Evolutionary conservation across 177 flowering plant species (phyloP), one percentile per base, ranked within the genome.

Genomic region (Telopea speciosissima): DNA sequence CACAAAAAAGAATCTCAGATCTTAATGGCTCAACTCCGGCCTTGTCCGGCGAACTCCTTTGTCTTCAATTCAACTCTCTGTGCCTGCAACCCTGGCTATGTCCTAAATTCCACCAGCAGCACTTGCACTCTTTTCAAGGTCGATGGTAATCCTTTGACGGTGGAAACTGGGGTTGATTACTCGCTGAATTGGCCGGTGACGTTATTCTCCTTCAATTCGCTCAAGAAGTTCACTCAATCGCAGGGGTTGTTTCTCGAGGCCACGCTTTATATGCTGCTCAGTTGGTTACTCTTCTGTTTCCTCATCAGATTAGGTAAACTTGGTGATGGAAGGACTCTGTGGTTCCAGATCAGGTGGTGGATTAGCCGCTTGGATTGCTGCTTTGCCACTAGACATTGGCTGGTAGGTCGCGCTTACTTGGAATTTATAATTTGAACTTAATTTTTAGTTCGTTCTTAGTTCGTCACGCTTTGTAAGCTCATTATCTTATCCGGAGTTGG

Each of bases 311-410:
- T 86, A 22, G 75, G 72, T 72, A 87, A 82, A 77, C 74, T 89
- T 16, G 83, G 85, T 1, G 90, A 83, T 72, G 97, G 97, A 28
- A 76, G 80, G 42, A 73, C 72, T 13, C 1, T 73, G 0, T 84
- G 92, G 95, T 96, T 96, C 63, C 77, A 67, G 77, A 70, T 96
- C 54, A 72, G 98, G 25, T 90, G 96, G 96, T 89, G 93, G 97
- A 84, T 93, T 71, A 96, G 95, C 68, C 85, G 97, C 5, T 71
- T 90, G 75, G 99, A 96, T 77, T 58, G 91, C 76, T 83, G 87
- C 66, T 93, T 84, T 73, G 83, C 95, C 31, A 90, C 99, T 19
- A 82, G 74, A n/a, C 83, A 81, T 62, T 81, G 81, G 81, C 75
- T 81, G 81, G 83, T 81, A 23, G 62, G 74, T 36, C 22, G 16